Evolutionary conservation across 108 stramenopile species (phyloP).

Genomic region (Cylindrotheca fusiformis): DNA sequence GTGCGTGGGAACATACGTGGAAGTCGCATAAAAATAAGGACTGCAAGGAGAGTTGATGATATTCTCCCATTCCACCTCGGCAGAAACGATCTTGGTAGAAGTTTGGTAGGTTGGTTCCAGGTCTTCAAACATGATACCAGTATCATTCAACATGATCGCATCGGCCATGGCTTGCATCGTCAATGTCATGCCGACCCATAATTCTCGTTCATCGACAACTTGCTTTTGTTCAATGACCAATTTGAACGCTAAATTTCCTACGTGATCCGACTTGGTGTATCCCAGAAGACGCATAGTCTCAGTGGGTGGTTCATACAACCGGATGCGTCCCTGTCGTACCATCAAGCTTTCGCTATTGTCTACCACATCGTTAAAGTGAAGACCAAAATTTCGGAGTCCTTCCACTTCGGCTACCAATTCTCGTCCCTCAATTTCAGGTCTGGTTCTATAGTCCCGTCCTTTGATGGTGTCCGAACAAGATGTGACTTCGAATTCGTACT

Average conservation of each 20-base stretch:
- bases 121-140: neutral
- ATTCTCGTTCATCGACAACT: neutral
- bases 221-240: neutral
- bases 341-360: neutral
- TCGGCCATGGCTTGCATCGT: slow-evolving; percentile 1
- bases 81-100: neutral
- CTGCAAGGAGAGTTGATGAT: neutral
- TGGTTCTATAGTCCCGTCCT: neutral
- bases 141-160: neutral
- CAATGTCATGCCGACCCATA: neutral
- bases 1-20: neutral
- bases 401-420: neutral
- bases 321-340: neutral
- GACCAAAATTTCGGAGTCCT: neutral
- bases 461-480: neutral
- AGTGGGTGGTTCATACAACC: neutral
- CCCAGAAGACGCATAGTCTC: neutral
- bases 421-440: neutral
- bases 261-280: neutral
- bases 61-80: neutral
- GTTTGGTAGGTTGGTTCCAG: neutral
- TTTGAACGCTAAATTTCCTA: neutral
- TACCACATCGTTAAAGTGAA: neutral
- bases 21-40: neutral
- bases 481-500: neutral